These are phyloP conservation scores for Stephanodiscus minutulus DNA, from an alignment of 108 stramenopile genomes.

Conservation along the genomic window DNA sequence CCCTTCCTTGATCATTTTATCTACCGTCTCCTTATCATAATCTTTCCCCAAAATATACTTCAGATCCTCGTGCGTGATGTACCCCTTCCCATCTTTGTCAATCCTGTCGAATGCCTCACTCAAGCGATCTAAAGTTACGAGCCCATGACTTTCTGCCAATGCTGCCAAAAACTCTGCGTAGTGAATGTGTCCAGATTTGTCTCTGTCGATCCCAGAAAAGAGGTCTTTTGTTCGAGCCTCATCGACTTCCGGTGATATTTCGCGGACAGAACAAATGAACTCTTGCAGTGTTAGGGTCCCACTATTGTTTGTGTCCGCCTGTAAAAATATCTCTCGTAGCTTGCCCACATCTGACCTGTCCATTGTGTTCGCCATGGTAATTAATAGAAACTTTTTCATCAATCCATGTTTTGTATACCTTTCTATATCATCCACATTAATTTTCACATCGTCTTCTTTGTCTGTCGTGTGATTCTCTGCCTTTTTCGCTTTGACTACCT, in stretches of 20 bases:
- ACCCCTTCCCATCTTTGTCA: conserved; percentile 70
- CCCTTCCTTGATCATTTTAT: conserved; percentile 63
- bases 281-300: conserved; percentile 68
- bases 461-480: conserved; percentile 14
- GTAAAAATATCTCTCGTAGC: conserved; percentile 57
- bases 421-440: conserved; percentile 40
- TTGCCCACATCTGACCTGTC: conserved; percentile 54
- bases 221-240: conserved; percentile 56
- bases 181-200: conserved; percentile 67
- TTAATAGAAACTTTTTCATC: conserved; percentile 61
- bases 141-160: conserved; percentile 63
- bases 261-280: conserved; percentile 48
- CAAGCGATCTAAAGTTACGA: conserved; percentile 68
- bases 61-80: conserved; percentile 67
- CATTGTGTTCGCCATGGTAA: conserved; percentile 68
- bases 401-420: conserved; percentile 50
- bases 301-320: conserved; percentile 59
- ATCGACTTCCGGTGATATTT: conserved; percentile 47
- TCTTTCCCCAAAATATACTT: conserved; percentile 60
- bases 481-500: conserved; percentile 27
- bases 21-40: conserved; percentile 64
- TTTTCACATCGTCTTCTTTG: conserved; percentile 7
- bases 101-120: conserved; percentile 77
- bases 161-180: conserved; percentile 81
- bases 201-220: conserved; percentile 68